A percentile compares a stretch with the other conserved stretches of the same genome.
phyloP scores from a whole-genome alignment of 768 basidiomycete genomes.

The Phaeotremella fagi region DNA sequence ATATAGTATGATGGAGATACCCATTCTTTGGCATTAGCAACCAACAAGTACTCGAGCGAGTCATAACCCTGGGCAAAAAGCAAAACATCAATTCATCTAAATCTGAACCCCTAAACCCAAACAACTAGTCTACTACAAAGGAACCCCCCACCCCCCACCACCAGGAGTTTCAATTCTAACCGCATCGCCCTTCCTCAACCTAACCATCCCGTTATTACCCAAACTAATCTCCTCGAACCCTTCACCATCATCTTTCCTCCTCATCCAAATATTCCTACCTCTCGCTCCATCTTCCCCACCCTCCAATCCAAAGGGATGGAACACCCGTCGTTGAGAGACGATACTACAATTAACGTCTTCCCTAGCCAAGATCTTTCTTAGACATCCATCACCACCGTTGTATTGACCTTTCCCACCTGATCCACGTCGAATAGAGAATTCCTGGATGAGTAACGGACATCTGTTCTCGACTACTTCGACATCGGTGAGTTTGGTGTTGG shows the following conservation, averaged over 20 bases:
- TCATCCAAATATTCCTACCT: conserved; percentile 11
- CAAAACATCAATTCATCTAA: too few species aligned
- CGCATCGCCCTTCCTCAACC: conserved; percentile 22
- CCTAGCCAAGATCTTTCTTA: conserved; percentile 8
- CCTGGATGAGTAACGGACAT: conserved; percentile 27
- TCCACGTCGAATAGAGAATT: conserved; percentile 24
- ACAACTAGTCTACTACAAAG: too few species aligned
- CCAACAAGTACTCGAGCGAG: too few species aligned
- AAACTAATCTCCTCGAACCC: conserved; percentile 10
- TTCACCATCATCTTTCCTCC: conserved; percentile 3
- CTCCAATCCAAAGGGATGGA: conserved; percentile 16
- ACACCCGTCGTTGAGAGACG: conserved; percentile 18
- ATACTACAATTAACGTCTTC: conserved; percentile 12
- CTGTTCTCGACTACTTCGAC: conserved; percentile 28
- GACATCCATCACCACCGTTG: conserved; percentile 17
- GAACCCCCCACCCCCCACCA: conserved; percentile 34
- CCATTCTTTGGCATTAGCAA: too few species aligned
- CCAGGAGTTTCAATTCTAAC: conserved; percentile 32
- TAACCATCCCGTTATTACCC: conserved; percentile 28
- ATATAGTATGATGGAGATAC: too few species aligned
- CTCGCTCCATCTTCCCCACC: conserved; percentile 15
- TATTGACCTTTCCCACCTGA: conserved; percentile 16
- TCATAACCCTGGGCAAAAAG: too few species aligned
- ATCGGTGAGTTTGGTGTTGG: conserved; percentile 24
- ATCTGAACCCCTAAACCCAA: too few species aligned